Evolutionary conservation across 202 grass and related monocot genomes (phyloP).

Genomic region (Musa balbisiana): DNA sequence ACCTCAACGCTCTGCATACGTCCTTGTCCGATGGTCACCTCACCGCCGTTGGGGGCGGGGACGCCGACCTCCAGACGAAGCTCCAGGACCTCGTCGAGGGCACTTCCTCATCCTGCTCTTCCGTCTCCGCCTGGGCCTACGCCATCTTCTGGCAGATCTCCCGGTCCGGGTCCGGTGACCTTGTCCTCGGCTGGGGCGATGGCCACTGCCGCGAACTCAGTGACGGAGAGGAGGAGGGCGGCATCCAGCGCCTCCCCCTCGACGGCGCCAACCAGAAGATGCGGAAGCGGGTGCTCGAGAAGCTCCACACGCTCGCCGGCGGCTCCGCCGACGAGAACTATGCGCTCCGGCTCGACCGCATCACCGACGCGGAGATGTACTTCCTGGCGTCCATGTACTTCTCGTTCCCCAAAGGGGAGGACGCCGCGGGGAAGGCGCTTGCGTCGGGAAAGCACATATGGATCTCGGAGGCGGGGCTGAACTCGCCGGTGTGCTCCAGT

Average conservation of each 20-base stretch:
- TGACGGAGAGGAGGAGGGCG: not conserved
- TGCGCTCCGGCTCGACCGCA: conserved; percentile 7
- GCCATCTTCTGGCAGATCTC: conserved; percentile 23
- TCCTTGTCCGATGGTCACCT: not conserved
- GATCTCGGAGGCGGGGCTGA: conserved; percentile 4
- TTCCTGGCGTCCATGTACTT: conserved; percentile 18
- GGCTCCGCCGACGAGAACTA: conserved; percentile 14
- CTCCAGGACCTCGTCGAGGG: conserved; percentile 11
- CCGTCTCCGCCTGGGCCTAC: not conserved
- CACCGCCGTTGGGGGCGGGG: not conserved
- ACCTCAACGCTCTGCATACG: not conserved
- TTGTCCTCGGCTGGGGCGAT: conserved; percentile 20
- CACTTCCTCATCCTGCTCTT: not conserved
- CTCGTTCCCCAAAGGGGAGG: conserved; percentile 1
- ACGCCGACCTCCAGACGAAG: conserved; percentile 5
- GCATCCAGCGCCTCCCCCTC: not conserved
- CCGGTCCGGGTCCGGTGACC: not conserved
- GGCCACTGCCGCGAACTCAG: conserved; percentile 16
- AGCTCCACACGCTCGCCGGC: conserved; percentile 3
- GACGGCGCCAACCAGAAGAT: conserved; percentile 3
- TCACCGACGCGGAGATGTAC: conserved; percentile 11
- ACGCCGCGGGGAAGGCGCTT: not conserved
- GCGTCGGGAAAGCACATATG: conserved; percentile 3
- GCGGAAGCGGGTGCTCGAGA: conserved; percentile 19
- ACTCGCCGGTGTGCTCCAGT: not conserved